Evolutionary conservation across 495 filamentous ascomycete species (phyloP), one percentile per base, ranked within the genome.

Genomic region (Penicillium diatomitis): DNA sequence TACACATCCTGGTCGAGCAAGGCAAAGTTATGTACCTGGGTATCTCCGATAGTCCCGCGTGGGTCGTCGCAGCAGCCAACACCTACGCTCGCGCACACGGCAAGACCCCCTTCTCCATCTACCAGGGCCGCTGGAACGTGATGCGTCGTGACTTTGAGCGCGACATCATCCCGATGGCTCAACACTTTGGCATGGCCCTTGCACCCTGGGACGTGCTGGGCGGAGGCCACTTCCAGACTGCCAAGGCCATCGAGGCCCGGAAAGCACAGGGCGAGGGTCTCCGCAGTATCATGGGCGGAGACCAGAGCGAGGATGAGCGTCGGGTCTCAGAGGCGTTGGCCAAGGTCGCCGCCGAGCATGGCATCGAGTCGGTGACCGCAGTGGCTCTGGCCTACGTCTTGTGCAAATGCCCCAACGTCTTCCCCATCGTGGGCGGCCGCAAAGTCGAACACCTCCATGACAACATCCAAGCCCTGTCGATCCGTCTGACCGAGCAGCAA

Each of bases 321-420:
- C 62, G 54, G 7, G 61, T 81, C 5, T 68, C 67, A 9, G 66
- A 67, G 20, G 73, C 71, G 0, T 60, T 84, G 5, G 70, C 71
- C 28, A 69, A 64, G 6, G 68, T 87, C 11, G 79, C 78, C 0
- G 66, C 61, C 10, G 66, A 69, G 51, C 75, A 80, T 50, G 68
- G 68, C 7, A 52, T 60, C 20, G 65, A 69, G 47, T 57, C 45
- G 54, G 42, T 83, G 34, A 79, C 77, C 8, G 73, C 72, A 42
- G 63, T 89, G 36, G 86, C 87, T 2, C 62, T 88, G 44, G 85
- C 86, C 3, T 90, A 90, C 62, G 81, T 90, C 4, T 74, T 82
- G 62, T 73, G 78, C 61, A 89, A 89, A 64, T 70, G 82, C 8
- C 81, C 85, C 0, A 84, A 88, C 53, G 83, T 87, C 28, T 90